These are phyloP conservation scores for Tuber borchii DNA, from an alignment of 495 filamentous ascomycete species.

Conservation along the genomic window DNA sequence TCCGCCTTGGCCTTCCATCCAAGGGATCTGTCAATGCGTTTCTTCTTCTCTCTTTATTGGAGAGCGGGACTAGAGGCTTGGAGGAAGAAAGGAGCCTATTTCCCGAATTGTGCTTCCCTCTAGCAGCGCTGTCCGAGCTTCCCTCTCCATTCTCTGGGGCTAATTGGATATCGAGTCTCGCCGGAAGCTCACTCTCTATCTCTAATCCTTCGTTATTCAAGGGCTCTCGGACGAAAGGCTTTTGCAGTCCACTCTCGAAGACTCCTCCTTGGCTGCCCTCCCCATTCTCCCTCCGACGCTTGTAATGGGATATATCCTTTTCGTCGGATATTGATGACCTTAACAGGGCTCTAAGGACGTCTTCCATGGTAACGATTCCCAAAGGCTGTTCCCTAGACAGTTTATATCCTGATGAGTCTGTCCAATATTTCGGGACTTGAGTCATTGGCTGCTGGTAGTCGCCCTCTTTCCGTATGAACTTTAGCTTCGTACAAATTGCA, in stretches of 20 bases:
- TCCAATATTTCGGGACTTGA: slow-evolving; percentile 28
- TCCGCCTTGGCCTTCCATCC: neutral
- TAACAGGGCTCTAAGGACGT: slow-evolving; percentile 27
- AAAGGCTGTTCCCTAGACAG: slow-evolving; percentile 17
- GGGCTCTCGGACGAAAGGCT: neutral
- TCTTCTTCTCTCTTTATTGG: neutral
- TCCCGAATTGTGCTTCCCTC: neutral
- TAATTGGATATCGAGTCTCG: neutral
- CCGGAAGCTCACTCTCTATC: neutral
- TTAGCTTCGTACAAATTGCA: neutral
- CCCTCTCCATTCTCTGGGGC: neutral
- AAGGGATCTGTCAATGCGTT: neutral
- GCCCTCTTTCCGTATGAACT: neutral
- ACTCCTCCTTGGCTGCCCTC: neutral
- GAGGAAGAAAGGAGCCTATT: neutral
- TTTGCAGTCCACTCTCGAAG: neutral
- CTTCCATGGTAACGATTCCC: slow-evolving; percentile 32
- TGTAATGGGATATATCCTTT: slow-evolving; percentile 30
- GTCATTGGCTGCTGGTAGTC: neutral
- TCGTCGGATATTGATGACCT: slow-evolving; percentile 32
- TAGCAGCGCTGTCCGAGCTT: neutral
- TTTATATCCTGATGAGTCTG: slow-evolving; percentile 17
- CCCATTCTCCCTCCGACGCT: slow-evolving; percentile 11
- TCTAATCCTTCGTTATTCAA: neutral
- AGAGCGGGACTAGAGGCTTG: neutral